A percentile compares a stretch with the other conserved stretches of the same genome.
These are phyloP conservation scores for Botrytis fragariae DNA, from an alignment of 2,329 filamentous ascomycete species.

Conservation along the genomic window DNA sequence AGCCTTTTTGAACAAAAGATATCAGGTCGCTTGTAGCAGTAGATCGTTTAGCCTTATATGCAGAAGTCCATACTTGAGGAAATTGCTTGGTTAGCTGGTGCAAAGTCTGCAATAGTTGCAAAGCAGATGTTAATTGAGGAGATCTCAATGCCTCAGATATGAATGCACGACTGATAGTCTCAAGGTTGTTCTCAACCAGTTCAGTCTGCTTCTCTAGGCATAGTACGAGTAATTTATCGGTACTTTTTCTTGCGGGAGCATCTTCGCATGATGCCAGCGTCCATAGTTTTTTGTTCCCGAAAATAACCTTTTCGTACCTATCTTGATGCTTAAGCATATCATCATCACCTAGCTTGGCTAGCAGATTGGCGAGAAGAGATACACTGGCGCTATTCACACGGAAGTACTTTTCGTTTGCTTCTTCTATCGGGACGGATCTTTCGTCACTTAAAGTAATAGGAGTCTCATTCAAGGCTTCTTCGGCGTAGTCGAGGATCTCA, in stretches of 20 bases:
- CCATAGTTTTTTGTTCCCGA: slow-evolving; percentile 62
- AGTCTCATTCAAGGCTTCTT: slow-evolving; percentile 77
- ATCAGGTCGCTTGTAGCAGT: slow-evolving; percentile 58
- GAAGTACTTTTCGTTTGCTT: slow-evolving; percentile 81
- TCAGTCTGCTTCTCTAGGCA: slow-evolving; percentile 49
- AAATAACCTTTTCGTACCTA: slow-evolving; percentile 65
- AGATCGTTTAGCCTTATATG: slow-evolving; percentile 53
- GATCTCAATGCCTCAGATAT: slow-evolving; percentile 71
- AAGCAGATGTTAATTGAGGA: slow-evolving; percentile 70
- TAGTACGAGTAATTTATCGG: slow-evolving; percentile 50
- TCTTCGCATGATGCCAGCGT: slow-evolving; percentile 63
- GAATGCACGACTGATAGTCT: slow-evolving; percentile 56
- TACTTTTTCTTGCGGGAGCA: slow-evolving; percentile 49
- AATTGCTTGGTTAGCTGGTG: slow-evolving; percentile 61
- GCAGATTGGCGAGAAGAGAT: slow-evolving; percentile 53
- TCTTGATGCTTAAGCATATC: slow-evolving; percentile 60
- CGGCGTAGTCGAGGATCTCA: slow-evolving; percentile 78
- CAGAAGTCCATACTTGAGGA: slow-evolving; percentile 71
- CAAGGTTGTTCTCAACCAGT: slow-evolving; percentile 49
- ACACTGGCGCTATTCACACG: slow-evolving; percentile 63
- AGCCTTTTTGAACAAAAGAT: slow-evolving; percentile 77
- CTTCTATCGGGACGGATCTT: slow-evolving; percentile 77
- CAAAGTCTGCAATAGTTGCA: slow-evolving; percentile 67
- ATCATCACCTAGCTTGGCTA: slow-evolving; percentile 47
- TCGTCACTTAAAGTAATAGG: slow-evolving; percentile 83